Evolutionary conservation across 768 basidiomycete species (phyloP).

Genomic region (Trametes meyenii): DNA sequence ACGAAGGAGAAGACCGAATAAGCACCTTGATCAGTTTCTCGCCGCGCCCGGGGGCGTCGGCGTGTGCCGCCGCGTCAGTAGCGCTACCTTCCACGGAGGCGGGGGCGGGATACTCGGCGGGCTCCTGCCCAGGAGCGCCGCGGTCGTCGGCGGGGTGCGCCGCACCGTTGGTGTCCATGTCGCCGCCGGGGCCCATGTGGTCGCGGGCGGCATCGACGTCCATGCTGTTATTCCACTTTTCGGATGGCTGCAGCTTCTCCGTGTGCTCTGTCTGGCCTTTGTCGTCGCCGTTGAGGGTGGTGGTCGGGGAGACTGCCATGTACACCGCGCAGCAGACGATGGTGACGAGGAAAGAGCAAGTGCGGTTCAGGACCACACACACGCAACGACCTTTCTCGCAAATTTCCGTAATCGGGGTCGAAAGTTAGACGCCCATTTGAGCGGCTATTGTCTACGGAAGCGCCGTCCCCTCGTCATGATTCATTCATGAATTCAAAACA

Average conservation of each 20-base stretch:
- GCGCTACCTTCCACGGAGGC: conserved; percentile 19
- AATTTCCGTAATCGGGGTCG: conserved; percentile 6
- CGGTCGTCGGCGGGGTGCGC: conserved; percentile 29
- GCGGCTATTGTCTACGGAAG: not conserved
- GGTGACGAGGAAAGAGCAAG: conserved; percentile 12
- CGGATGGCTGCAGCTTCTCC: not conserved
- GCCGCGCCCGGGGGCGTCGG: conserved; percentile 29
- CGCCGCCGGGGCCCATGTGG: conserved; percentile 24
- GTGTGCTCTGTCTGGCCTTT: not conserved
- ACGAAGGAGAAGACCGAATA: conserved; percentile 28
- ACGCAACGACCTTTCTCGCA: not conserved
- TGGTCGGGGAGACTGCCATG: conserved; percentile 28
- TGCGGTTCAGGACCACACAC: not conserved
- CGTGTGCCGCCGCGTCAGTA: conserved; percentile 14
- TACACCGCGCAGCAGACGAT: conserved; percentile 5
- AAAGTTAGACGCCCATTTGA: not conserved
- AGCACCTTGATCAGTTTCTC: conserved; percentile 40
- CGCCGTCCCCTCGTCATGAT: too few relatives aligned
- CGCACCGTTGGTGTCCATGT: conserved; percentile 25
- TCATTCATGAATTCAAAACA: not conserved
- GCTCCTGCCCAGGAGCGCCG: conserved; percentile 18
- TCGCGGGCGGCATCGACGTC: conserved; percentile 26
- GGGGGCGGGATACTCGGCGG: conserved; percentile 23
- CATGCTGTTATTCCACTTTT: conserved; percentile 25
- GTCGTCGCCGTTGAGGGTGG: conserved; percentile 16